Evolutionary conservation across 192 early-diverging fungal species (phyloP).

Genomic region (Coemansia nantahalensis): DNA sequence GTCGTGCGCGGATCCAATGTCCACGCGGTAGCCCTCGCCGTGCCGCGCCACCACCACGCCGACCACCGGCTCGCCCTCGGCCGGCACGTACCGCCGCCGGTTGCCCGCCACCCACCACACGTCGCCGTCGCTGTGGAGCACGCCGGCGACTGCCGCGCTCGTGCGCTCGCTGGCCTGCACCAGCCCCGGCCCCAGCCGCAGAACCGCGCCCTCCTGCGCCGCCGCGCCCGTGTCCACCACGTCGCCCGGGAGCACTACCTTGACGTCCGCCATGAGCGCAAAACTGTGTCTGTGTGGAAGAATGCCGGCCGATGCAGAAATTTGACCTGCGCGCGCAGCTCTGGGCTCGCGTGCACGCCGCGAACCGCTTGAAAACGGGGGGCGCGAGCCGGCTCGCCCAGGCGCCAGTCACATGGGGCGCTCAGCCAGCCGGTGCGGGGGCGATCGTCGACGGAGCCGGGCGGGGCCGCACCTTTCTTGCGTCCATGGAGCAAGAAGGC

Average conservation of each 20-base stretch:
- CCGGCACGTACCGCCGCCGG: slow-evolving; percentile 87
- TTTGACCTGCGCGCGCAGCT: too few species aligned
- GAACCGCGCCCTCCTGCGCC: slow-evolving; percentile 16
- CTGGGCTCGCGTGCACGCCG: too few species aligned
- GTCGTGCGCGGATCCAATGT: slow-evolving; percentile 89
- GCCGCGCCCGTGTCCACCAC: slow-evolving; percentile 27
- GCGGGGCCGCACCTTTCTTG: too few species aligned
- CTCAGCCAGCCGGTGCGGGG: too few species aligned
- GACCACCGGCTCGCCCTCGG: slow-evolving; percentile 81
- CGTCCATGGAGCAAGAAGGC: too few species aligned
- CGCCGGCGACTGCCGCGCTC: slow-evolving; percentile 71
- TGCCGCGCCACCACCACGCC: slow-evolving; percentile 70
- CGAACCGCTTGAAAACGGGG: too few species aligned
- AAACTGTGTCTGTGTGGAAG: too few species aligned
- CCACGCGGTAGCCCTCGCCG: slow-evolving; percentile 81
- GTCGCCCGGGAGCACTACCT: slow-evolving; percentile 43
- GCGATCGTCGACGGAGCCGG: too few species aligned
- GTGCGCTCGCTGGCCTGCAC: slow-evolving; percentile 63
- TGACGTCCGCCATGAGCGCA: slow-evolving; percentile 31
- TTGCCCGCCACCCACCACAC: slow-evolving; percentile 80
- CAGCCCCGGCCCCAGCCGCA: slow-evolving; percentile 83
- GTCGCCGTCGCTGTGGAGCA: slow-evolving; percentile 58
- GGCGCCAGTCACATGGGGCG: too few species aligned
- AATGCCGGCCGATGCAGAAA: too few species aligned
- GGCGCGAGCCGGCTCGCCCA: too few species aligned